These are phyloP conservation scores for Trichoderma atrobrunneum DNA, from an alignment of 2,329 filamentous ascomycete genomes.

Conservation along the genomic window DNA sequence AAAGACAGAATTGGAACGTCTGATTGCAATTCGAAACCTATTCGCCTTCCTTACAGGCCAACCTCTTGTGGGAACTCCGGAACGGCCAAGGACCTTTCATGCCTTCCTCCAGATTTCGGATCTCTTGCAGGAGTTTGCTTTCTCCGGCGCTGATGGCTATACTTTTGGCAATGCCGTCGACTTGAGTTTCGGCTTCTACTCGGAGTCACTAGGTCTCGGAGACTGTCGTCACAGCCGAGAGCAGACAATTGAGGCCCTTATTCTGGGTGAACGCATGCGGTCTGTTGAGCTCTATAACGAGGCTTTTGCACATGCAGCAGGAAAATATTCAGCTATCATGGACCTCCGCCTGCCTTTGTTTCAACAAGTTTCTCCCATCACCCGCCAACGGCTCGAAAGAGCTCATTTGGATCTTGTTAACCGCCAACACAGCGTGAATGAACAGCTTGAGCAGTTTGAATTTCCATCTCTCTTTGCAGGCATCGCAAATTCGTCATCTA, in stretches of 20 bases:
- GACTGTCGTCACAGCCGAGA: slow-evolving; percentile 81
- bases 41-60: slow-evolving; percentile 65
- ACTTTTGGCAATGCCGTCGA: slow-evolving; percentile 60
- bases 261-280: slow-evolving; percentile 86
- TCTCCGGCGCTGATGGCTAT: slow-evolving; percentile 53
- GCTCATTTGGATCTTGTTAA: slow-evolving; percentile 76
- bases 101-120: slow-evolving; percentile 54
- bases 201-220: slow-evolving; percentile 71
- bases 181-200: slow-evolving; percentile 68
- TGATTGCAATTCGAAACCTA: slow-evolving; percentile 61
- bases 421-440: slow-evolving; percentile 67
- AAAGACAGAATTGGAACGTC: slow-evolving; percentile 47
- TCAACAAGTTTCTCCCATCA: slow-evolving; percentile 65
- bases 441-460: slow-evolving; percentile 80
- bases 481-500: slow-evolving; percentile 77
- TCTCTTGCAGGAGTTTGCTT: slow-evolving; percentile 57
- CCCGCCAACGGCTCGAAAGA: slow-evolving; percentile 76
- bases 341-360: slow-evolving; percentile 67
- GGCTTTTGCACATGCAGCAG: slow-evolving; percentile 86
- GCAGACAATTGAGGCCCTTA: slow-evolving; percentile 82
- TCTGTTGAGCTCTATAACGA: slow-evolving; percentile 82
- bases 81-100: slow-evolving; percentile 50
- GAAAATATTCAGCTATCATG: slow-evolving; percentile 75
- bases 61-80: slow-evolving; percentile 57
- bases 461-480: slow-evolving; percentile 89